Conservation (phyloP, 257 asterid species). For the Jasminum sambac region DNA sequence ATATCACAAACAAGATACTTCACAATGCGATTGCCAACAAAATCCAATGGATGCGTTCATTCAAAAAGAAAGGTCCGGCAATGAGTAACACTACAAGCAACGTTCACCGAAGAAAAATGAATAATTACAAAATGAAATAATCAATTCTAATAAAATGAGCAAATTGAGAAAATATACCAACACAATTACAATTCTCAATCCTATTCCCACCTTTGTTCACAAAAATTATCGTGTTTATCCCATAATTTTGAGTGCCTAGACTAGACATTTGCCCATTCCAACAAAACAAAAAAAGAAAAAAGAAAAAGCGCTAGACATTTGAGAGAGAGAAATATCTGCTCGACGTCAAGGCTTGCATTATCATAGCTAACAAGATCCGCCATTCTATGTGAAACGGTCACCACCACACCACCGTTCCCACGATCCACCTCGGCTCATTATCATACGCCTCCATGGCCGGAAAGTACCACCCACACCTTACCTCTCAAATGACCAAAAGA, state of each 20-base stretch:
- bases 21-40: too few relatives aligned
- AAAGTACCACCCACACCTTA: slow-evolving; percentile 63
- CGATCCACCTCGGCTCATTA: slow-evolving; percentile 80
- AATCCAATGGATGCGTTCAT: too few relatives aligned
- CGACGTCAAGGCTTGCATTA: slow-evolving; percentile 77
- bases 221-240: slow-evolving; percentile 21
- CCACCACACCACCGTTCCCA: slow-evolving; percentile 74
- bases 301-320: too few relatives aligned
- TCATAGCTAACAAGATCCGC: slow-evolving; percentile 93
- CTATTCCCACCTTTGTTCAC: not conserved
- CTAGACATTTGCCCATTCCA: too few relatives aligned
- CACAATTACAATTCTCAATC: not conserved
- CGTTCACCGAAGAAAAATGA: not conserved
- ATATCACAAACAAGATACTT: too few relatives aligned
- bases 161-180: not conserved
- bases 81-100: not conserved
- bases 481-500: slow-evolving; percentile 28
- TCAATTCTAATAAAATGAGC: not conserved
- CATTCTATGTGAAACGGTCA: slow-evolving; percentile 87
- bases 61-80: slow-evolving; percentile 1
- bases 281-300: too few relatives aligned
- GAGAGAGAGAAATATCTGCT: slow-evolving; percentile 56
- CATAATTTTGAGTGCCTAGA: slow-evolving; percentile 22
- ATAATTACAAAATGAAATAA: too few relatives aligned
- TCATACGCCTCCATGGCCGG: slow-evolving; percentile 62